Percentiles rank a stretch among this genome's conserved stretches.
These are phyloP conservation scores for Mucor plumbeus DNA, from an alignment of 371 early-diverging fungal species.

Conservation along the genomic window DNA sequence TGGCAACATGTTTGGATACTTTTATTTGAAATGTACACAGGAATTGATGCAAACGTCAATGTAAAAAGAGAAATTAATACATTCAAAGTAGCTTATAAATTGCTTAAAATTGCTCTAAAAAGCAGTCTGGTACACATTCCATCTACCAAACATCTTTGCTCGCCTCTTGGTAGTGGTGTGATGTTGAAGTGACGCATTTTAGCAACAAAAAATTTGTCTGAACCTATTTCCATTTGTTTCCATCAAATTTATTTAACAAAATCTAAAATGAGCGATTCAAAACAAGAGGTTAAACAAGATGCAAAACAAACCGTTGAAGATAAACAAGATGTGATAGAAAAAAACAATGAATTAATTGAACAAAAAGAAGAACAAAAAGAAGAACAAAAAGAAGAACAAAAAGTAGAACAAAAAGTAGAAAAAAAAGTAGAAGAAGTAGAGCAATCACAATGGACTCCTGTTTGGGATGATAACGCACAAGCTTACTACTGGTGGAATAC, in stretches of 20 bases:
- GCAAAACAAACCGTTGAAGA: too few relatives aligned
- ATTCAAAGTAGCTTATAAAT: background rate
- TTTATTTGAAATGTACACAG: too few relatives aligned
- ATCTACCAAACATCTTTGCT: too few relatives aligned
- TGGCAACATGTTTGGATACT: background rate
- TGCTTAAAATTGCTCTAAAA: background rate
- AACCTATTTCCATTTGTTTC: slow-evolving; percentile 1
- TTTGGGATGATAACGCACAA: slow-evolving; percentile 57
- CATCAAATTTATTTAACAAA: background rate
- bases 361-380: background rate
- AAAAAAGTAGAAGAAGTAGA: background rate
- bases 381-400: background rate
- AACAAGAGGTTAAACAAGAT: background rate
- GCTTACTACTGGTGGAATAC: slow-evolving; percentile 71
- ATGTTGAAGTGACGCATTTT: slow-evolving; percentile 1
- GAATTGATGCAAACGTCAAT: too few relatives aligned
- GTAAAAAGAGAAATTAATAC: too few relatives aligned
- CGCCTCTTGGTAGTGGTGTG: background rate
- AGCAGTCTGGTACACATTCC: background rate
- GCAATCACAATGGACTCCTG: slow-evolving; percentile 50
- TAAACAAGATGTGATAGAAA: background rate
- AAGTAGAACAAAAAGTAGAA: background rate
- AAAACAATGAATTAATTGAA: background rate
- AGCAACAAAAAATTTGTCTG: slow-evolving; percentile 1
- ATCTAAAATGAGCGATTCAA: slow-evolving; percentile 3